These are phyloP conservation scores for Ganoderma multipileum DNA, from an alignment of 1,284 basidiomycete species.

Conservation along the genomic window DNA sequence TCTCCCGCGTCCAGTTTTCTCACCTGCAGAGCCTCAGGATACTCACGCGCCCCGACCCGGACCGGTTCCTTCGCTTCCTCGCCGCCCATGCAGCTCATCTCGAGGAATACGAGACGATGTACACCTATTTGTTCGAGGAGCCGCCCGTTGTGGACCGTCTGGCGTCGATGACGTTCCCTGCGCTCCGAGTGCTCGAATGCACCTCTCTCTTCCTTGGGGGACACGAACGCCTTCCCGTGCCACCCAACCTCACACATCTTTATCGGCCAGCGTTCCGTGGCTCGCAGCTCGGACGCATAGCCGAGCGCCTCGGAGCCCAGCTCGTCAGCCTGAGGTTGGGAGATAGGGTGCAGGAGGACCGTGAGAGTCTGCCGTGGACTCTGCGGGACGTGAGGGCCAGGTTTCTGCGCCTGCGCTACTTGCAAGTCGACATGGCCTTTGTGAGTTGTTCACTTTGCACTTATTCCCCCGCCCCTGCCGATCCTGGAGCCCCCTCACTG, in stretches of 20 bases:
- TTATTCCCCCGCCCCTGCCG: background rate
- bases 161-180: background rate
- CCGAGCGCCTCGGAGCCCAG: background rate
- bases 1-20: too few relatives aligned
- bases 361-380: background rate
- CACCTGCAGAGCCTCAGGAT: too few relatives aligned
- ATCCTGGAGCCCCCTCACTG: background rate
- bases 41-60: too few relatives aligned
- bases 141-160: background rate
- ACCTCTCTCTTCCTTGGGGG: background rate
- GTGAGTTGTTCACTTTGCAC: background rate
- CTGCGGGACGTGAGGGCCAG: background rate
- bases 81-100: too few relatives aligned
- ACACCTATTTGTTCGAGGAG: background rate
- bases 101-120: conserved; percentile 1
- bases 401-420: conserved; percentile 10
- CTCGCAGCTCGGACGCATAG: background rate
- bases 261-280: background rate
- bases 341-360: background rate
- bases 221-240: background rate
- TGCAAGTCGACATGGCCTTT: conserved; percentile 12
- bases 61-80: too few relatives aligned
- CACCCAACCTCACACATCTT: conserved; percentile 12
- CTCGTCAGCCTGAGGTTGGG: conserved; percentile 12
- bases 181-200: conserved; percentile 5